Base-by-base conservation (phyloP, 371 early-diverging fungal species). In the Mucor mucedo region DNA sequence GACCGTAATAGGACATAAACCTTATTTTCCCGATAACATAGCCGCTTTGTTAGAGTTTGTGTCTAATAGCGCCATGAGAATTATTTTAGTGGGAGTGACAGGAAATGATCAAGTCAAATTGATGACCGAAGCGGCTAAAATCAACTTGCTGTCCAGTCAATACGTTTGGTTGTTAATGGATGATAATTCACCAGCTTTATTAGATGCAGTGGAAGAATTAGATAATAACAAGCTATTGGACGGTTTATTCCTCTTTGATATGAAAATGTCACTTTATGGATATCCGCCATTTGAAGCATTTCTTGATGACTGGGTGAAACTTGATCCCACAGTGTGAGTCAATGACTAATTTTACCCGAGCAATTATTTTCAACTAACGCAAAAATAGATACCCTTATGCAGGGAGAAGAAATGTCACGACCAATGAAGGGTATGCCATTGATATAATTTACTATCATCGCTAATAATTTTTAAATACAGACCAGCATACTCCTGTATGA, bases 161-260 rank as follows among this genome's bases (percentile, higher is more conserved):
- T 84, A 82, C 44, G 82, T 77, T 28, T 83, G 85, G 85, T 45
- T 84, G 0, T 40, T 78, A 0, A 72, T 77, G 57, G 79, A 75
- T 7, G 73, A 83, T 11, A 63, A 76, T 44, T 69, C 79, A 5
- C 55, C 68, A 10, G 57, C 65, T 30, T 47, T 83, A 40, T 48
- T 70, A 39, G 35, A 55, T 0, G 72, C 62, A 6, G 54, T 68
- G 13, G 56, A 65, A 3, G 38, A 27, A 10, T 32, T 65, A 16
- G 64, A 65, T 27, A 50, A 30, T 29, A 7, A 30, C 11, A 30
- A 30, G 2, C 50, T 29, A 13, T 50, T 30, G 9, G 14, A 50
- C 11, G 83, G 83, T 0, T 52, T 79, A 14, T 77, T 84, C 50
- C 71, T 77, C 70, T 83, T 84, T 68, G 82, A 81, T 50, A 83